phyloP scores from a whole-genome alignment of 306 rosid species.

The Quercus rubra region DNA sequence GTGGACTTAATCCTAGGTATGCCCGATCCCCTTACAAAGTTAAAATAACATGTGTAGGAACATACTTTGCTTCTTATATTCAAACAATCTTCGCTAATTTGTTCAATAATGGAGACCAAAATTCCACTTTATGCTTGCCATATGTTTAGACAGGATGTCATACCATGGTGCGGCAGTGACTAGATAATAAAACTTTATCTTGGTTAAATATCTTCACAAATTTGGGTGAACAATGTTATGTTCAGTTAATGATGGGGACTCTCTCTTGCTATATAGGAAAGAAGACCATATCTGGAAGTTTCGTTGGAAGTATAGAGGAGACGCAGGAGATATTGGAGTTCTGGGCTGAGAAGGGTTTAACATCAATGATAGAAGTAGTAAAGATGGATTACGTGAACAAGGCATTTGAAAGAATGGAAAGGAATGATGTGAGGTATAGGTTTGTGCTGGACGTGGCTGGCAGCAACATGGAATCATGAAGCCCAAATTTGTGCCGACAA shows the following conservation, averaged over 20 bases:
- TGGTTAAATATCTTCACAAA: too few species aligned
- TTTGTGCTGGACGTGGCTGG: slow-evolving; percentile 34
- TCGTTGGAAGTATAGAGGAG: slow-evolving; percentile 52
- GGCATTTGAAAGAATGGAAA: slow-evolving; percentile 41
- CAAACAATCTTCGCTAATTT: too few species aligned
- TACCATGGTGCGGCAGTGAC: too few species aligned
- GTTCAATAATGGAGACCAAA: too few species aligned
- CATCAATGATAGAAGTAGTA: slow-evolving; percentile 22
- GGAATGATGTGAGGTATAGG: slow-evolving; percentile 37
- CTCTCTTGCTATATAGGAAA: slow-evolving; percentile 21
- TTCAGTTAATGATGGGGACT: neutral
- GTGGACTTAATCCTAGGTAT: slow-evolving; percentile 34
- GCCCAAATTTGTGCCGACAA: neutral
- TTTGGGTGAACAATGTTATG: too few species aligned
- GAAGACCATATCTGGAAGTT: slow-evolving; percentile 39
- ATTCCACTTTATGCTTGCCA: too few species aligned
- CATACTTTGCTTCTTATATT: too few species aligned
- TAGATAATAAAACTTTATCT: too few species aligned
- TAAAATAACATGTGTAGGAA: too few species aligned
- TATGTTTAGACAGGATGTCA: too few species aligned
- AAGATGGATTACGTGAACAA: slow-evolving; percentile 28
- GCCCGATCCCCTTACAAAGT: neutral
- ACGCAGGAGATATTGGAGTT: slow-evolving; percentile 30
- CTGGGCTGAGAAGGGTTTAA: slow-evolving; percentile 32
- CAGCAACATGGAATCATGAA: slow-evolving; percentile 23